Base-by-base conservation (phyloP, 768 basidiomycete species). In the Tricholoma furcatifolium region DNA sequence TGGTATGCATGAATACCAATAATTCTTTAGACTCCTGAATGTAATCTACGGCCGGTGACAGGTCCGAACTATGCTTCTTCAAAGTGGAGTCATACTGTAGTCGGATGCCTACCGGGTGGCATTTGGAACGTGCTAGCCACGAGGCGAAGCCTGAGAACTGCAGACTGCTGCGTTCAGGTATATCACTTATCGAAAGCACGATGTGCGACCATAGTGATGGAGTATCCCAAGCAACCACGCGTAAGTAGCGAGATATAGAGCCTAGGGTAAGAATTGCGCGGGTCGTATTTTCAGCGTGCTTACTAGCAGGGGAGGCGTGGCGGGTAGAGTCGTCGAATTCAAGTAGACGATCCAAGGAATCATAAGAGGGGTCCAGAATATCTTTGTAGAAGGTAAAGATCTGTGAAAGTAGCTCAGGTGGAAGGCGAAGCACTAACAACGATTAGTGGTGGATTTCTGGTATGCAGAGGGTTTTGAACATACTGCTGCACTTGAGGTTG, bases 401-500 rank as follows among this genome's bases (percentile, higher is more conserved):
- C 6, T 51, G 44, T n/a, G 53, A 54, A 36, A 58, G 43, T 10
- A 58, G 35, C 24, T 58, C 57, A 18, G 53, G 53, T 8, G 57
- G 57, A 1, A 58, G 46, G n/a, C 31, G 14, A 6, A 55, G 43
- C 51, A 47, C 45, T 53, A 21, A 15, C 12, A 21, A 23, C 2
- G 12, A 21, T 47, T 9, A 32, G 14, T 21, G 36, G 46, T 5
- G 12, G 34, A n/a, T 7, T 18, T 14, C 18, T n/a, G n/a, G n/a
- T n/a, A 15, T 39, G 15, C 14, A 18, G n/a, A 39, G n/a, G 18
- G 9, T 17, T 18, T 18, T 41, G 18, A 17, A 20, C n/a, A 10
- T 41, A 17, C 40, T 41, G 40, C 9, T 41, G 9, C n/a, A n/a
- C n/a, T n/a, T n/a, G n/a, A n/a, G n/a, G n/a, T n/a, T n/a, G n/a